Base-by-base conservation (phyloP, 805 yeast species). In the Lipomyces chichibuensis region DNA sequence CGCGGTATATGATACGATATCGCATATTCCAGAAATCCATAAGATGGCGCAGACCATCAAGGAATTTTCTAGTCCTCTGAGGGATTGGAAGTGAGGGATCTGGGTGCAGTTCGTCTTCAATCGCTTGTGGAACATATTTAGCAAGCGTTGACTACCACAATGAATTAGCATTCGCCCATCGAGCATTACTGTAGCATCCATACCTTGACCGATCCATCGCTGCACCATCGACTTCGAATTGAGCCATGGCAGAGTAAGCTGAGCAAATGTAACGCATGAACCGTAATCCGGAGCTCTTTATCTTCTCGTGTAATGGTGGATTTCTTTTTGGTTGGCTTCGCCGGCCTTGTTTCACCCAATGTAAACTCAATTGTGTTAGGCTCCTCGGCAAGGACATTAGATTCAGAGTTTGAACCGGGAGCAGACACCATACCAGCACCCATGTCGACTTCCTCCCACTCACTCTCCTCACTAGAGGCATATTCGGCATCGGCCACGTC, bases 191-290 rank as follows among this genome's bases (percentile, higher is more conserved):
- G 29, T n/a, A 17, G 49, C 25, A 43, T n/a, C 49, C 49, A n/a
- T n/a, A 58, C 59, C 53, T 65, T 59, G 20, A 65, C 61, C 4
- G 64, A 64, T 29, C 39, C 33, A 63, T 86, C 84, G 65, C 84
- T 85, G 67, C 92, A 84, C 97, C 97, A 93, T 6, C 78, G 71
- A 75, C 93, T 94, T 32, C 97, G 82, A 2, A 85, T 73, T 0
- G 81, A 81, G 0, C 92, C 95, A 75, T 91, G 96, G 1, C 83
- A 75, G 63, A 90, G 76, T 85, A 91, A 84, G 29, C 83, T 77
- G 17, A 85, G 79, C 1, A 94, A 71, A 65, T 85, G 84, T 61
- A 84, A 70, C 77, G 85, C 83, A 75, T 93, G 98, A 8, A 86
- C 76, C 0, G 76, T 70, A 58, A 81, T 80, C 23, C 98, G 78